Evolutionary conservation across 1,139 yeast genomes (phyloP).

Genomic region (Arxiozyma slooffiae): DNA sequence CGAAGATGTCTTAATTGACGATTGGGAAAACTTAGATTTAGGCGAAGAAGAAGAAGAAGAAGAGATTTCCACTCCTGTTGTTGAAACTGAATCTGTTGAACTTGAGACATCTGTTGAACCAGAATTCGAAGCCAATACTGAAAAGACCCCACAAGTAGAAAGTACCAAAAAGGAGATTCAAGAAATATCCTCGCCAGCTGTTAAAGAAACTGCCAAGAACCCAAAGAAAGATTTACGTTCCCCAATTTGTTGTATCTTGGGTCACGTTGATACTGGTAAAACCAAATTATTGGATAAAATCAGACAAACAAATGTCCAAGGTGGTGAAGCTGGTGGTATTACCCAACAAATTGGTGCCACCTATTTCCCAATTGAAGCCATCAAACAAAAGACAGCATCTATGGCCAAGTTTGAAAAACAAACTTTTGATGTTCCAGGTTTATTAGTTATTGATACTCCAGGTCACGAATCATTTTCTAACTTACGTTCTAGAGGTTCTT

Average conservation of each 20-base stretch:
- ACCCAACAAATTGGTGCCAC: conserved; percentile 99
- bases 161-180: conserved; percentile 7
- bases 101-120: background rate
- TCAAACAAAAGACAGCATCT: conserved; percentile 79
- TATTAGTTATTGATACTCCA: conserved; percentile 93
- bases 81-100: conserved; percentile 16
- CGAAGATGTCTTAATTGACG: conserved; percentile 50
- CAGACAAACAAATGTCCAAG: conserved; percentile 98
- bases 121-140: conserved; percentile 8
- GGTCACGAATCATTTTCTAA: conserved; percentile 99
- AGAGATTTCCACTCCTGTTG: conserved; percentile 15
- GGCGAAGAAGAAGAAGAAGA: conserved; percentile 41
- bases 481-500: conserved; percentile 96
- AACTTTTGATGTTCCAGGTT: conserved; percentile 91
- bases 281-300: conserved; percentile 91
- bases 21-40: conserved; percentile 56
- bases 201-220: conserved; percentile 15
- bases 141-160: conserved; percentile 2
- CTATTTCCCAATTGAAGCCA: conserved; percentile 93
- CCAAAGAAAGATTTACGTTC: conserved; percentile 63
- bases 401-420: conserved; percentile 83
- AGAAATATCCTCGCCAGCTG: conserved; percentile 8
- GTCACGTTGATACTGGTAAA: conserved; percentile 99
- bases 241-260: conserved; percentile 96
- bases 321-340: conserved; percentile 99